Evolutionary conservation across 2,329 filamentous ascomycete species (phyloP), one percentile per base, ranked within the genome.

Genomic region (Knoxdaviesia proteae): DNA sequence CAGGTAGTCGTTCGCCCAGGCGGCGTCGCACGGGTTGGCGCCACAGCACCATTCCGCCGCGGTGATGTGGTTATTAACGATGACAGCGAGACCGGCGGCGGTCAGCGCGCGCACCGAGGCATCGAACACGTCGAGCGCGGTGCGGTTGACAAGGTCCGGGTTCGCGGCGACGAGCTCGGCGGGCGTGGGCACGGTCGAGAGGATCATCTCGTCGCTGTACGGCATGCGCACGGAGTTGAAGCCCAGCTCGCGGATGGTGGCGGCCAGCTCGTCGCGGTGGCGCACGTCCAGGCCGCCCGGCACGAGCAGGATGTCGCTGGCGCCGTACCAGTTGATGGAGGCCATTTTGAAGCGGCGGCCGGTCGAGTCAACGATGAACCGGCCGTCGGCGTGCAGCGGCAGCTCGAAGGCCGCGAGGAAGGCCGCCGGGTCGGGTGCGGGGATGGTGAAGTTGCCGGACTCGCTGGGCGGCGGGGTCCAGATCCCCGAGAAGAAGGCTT

Each of bases 31-130:
- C 1, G 74, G 73, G 52, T 80, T 69, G 30, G 68, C 71, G 41
- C 75, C 76, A 54, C 76, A 80, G 58, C 76, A 81, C 77, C 76
- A 80, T 6, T 69, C 69, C 7, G 76, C 72, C 39, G 67, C 67
- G 1, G 77, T 81, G 55, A 81, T 81, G 56, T 81, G 77, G 56
- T 81, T 73, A 60, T 81, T 81, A 47, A 78, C 57, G 41, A 80
- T 73, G 43, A 80, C 75, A 29, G 73, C 70, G 42, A 80, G 56
- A 29, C 74, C 75, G 7, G 65, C 70, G 32, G 70, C 66, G 6
- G 76, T 80, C 50, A 80, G 59, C 7, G 72, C 63, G 40, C 63
- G 58, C 32, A 76, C 66, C 36, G 70, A 69, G 5, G 74, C 73
- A 46, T 66, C 64, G 49, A 72, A 71, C 5, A 81, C 59, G 48